Evolutionary conservation across 2,329 filamentous ascomycete species (phyloP), one percentile per base, ranked within the genome.

Genomic region (Pleochaeta shiraiana): DNA sequence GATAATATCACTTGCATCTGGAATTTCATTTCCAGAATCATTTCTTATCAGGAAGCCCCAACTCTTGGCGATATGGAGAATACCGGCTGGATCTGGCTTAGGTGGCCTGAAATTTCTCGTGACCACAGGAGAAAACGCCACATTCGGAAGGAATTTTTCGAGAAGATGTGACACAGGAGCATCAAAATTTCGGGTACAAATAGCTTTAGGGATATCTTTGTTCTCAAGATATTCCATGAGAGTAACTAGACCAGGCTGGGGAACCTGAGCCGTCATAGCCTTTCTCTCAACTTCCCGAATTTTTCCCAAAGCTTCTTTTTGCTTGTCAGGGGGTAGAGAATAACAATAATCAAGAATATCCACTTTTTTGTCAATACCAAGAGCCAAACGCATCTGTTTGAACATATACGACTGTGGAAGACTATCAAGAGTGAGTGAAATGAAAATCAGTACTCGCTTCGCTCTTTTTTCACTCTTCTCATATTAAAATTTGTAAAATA

Each of bases 381-480:
- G 81, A 7, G 83, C 85, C 16, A 76, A 72, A 68, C 85, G 86
- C 92, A 98, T 97, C 72, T 95, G 81, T 24, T 76, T 74, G 75
- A 97, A 97, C 92, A 97, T 98, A 80, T 95, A 89, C 70, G 87
- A 93, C 75, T 97, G 92, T 0, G 92, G 92, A 65, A 91, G 77
- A 73, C 90, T 95, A 45, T 67, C 21, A 50, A 21, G 45, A 50
- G 45, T 12, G 7, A 50, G 21, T 43, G 14, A 43, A 57, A 55
- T 26, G 14, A 57, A 31, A 55, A 21, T n/a, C n/a, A n/a, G n/a
- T n/a, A n/a, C n/a, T n/a, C n/a, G n/a, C n/a, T n/a, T n/a, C n/a
- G n/a, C n/a, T n/a, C n/a, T n/a, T n/a, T n/a, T n/a, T n/a, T n/a
- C n/a, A n/a, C n/a, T n/a, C n/a, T n/a, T n/a, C n/a, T n/a, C n/a